Base-by-base conservation (phyloP, 2,329 filamentous ascomycete genomes). In the Paracoccidioides brasiliensis region DNA sequence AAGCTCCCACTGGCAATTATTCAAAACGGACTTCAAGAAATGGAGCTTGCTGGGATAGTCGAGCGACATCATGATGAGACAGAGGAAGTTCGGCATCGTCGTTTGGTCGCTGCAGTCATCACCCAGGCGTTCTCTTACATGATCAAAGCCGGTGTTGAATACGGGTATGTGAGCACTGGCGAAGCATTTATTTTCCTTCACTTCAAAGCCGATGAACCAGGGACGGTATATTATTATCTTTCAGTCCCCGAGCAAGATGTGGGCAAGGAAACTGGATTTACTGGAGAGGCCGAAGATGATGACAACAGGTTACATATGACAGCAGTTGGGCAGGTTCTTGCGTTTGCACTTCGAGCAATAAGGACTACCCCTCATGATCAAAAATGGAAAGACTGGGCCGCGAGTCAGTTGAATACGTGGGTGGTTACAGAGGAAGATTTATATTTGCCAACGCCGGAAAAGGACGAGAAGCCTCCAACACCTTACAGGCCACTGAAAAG, bases 61-160 rank as follows among this genome's bases (percentile, higher is more conserved):
- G 59, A 68, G 60, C 14, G 58, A 68, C 56, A 63, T 58, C 37
- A 56, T 30, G 66, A 67, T 4, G 69, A 66, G 12, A 66, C 58
- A 5, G 70, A 71, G 46, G 57, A 65, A 42, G 69, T 74, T 46
- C 58, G 68, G 38, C 69, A 69, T 15, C 68, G 72, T 53, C 69
- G 62, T 57, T 65, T 75, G 4, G 64, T 72, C 0, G 67, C 70
- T 7, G 70, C 75, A 30, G 70, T 75, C 10, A 63, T 79, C 41
- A 74, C 73, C 4, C 72, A 79, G 63, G 72, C 69, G 0, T 79
- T 74, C 60, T 69, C 74, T 40, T 78, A 78, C 62, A 80, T 80
- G 70, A 69, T 79, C 9, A 61, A 73, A 52, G 64, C 64, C 12
- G 72, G 77, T 0, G 64, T 77, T 5, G 68, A 74, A 55, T 76